phyloP scores from a whole-genome alignment of 805 yeast genomes.

The Metschnikowia reukaufii region DNA sequence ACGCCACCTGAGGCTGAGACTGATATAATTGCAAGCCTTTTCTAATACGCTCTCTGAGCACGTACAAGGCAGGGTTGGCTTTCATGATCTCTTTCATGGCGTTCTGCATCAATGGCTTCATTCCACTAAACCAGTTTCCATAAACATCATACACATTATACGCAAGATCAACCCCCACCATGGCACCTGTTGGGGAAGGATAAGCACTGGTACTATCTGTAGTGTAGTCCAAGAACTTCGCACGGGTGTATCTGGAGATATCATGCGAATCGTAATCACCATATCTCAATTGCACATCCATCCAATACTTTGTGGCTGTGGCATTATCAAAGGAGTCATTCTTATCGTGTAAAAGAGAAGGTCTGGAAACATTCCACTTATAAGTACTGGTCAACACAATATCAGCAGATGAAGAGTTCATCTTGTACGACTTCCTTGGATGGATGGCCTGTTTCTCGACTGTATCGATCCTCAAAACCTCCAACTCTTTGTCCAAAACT shows the following conservation, averaged over 20 bases:
- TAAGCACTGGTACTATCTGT: conserved; percentile 80
- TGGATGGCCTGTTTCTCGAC: conserved; percentile 93
- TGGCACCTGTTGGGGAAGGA: conserved; percentile 90
- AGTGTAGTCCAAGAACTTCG: conserved; percentile 91
- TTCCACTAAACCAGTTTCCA: conserved; percentile 97
- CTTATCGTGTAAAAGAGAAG: conserved; percentile 73
- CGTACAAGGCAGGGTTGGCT: conserved; percentile 89
- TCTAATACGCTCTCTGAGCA: conserved; percentile 87
- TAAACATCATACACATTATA: conserved; percentile 95
- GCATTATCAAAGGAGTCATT: conserved; percentile 63
- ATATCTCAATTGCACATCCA: conserved; percentile 90
- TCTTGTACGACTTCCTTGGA: conserved; percentile 94
- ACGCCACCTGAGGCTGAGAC: conserved; percentile 90
- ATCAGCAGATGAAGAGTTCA: conserved; percentile 96
- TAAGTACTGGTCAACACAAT: conserved; percentile 70
- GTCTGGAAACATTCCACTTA: conserved; percentile 80
- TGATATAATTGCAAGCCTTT: conserved; percentile 93
- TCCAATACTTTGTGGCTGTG: conserved; percentile 77
- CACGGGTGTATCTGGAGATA: conserved; percentile 87
- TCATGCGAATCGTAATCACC: conserved; percentile 99
- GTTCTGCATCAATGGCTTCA: conserved; percentile 84
- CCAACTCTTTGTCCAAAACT: conserved; percentile 83
- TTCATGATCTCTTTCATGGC: conserved; percentile 94
- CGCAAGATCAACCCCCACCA: conserved; percentile 89
- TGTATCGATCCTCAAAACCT: conserved; percentile 74